Percentiles rank a stretch among this genome's conserved stretches.
These are phyloP conservation scores for Panicum miliaceum DNA, from an alignment of 176 grass and related monocot genomes.

Conservation along the genomic window DNA sequence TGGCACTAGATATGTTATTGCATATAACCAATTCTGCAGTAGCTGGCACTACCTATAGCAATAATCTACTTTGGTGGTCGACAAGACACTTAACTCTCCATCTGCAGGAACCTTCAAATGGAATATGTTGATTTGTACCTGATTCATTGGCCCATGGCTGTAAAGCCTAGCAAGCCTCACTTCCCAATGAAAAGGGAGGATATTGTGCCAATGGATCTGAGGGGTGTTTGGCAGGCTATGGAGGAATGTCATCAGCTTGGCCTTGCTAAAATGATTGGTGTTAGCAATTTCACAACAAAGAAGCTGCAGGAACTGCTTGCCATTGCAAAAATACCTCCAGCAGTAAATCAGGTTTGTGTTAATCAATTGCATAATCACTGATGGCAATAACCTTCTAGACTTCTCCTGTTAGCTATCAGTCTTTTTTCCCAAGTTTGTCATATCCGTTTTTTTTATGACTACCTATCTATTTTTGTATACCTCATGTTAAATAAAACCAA, in stretches of 20 bases:
- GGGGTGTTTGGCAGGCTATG: slow-evolving; percentile 61
- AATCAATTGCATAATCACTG: slow-evolving; percentile 10
- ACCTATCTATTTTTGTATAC: not conserved
- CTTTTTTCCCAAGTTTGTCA: not conserved
- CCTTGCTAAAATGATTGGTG: slow-evolving; percentile 63
- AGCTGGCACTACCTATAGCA: not conserved
- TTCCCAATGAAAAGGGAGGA: slow-evolving; percentile 55
- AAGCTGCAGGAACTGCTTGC: slow-evolving; percentile 58
- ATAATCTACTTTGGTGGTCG: slow-evolving; percentile 1
- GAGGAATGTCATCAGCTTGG: slow-evolving; percentile 66
- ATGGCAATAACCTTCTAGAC: slow-evolving; percentile 6
- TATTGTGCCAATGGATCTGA: slow-evolving; percentile 52
- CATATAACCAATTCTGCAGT: not conserved
- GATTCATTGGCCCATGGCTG: slow-evolving; percentile 57
- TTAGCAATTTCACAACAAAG: slow-evolving; percentile 74
- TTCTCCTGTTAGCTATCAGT: not conserved
- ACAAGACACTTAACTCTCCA: not conserved
- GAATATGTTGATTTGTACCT: slow-evolving; percentile 79
- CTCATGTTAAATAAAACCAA: not conserved
- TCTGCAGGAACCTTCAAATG: slow-evolving; percentile 56
- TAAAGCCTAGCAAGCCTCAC: slow-evolving; percentile 49
- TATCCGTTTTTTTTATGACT: not conserved
- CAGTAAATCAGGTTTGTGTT: slow-evolving; percentile 64
- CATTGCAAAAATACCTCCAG: slow-evolving; percentile 51
- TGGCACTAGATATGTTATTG: not conserved